phyloP scores from a whole-genome alignment of 139 green algal species.

The Ettlia oleoabundans region DNA sequence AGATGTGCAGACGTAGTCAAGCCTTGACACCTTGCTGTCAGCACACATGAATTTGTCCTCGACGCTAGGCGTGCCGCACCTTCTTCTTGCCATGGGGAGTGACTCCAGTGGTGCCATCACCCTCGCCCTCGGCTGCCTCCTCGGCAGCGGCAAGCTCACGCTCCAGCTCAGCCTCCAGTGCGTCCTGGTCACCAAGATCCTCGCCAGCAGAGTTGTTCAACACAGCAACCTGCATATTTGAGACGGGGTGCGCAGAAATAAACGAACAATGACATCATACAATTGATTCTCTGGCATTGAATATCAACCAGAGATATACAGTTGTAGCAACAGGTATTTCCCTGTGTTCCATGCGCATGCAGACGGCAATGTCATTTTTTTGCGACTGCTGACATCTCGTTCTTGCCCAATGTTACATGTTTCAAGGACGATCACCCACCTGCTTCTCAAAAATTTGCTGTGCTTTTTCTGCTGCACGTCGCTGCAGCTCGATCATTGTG shows the following conservation, averaged over 20 bases:
- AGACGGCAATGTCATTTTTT: no score
- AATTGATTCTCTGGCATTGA: no score
- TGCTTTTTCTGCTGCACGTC: constrained; percentile 43
- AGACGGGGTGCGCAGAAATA: background rate
- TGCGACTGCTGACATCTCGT: background rate
- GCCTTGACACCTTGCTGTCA: no score
- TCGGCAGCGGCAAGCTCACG: constrained; percentile 32
- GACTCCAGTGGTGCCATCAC: no score
- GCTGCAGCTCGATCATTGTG: constrained; percentile 54
- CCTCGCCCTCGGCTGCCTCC: constrained; percentile 7
- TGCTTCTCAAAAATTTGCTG: constrained; percentile 70
- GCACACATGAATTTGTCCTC: no score
- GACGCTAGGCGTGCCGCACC: background rate
- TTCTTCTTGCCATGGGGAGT: constrained; percentile 32
- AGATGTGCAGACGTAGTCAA: no score
- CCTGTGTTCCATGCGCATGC: no score
- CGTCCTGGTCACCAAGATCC: constrained; percentile 45
- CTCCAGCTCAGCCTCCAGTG: constrained; percentile 46
- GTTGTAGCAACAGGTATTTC: no score
- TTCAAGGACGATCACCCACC: background rate
- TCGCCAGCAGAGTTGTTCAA: constrained; percentile 58
- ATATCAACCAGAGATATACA: no score
- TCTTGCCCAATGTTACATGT: background rate
- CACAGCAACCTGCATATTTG: constrained; percentile 34
- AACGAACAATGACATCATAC: no score